A percentile compares a stretch with the other conserved stretches of the same genome.
Evolutionary conservation across 2,329 filamentous ascomycete genomes (phyloP).

Genomic region (Alternaria hordeiaustralica): DNA sequence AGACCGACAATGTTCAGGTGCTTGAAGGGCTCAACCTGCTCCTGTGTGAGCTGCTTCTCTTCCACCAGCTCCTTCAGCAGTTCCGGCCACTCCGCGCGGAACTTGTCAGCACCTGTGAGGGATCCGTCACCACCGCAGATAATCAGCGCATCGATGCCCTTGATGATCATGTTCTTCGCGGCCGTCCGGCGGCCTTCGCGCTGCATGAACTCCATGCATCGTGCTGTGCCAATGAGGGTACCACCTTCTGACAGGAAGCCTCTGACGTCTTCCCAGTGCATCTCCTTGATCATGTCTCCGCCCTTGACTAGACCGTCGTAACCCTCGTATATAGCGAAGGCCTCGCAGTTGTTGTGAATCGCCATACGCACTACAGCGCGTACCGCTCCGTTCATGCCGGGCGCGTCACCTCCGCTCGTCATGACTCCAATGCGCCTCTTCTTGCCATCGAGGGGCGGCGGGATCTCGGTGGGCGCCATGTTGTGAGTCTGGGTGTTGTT

Average conservation of each 20-base stretch:
- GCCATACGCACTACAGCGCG: slow-evolving; percentile 90
- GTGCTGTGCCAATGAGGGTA: slow-evolving; percentile 92
- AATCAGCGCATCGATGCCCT: slow-evolving; percentile 93
- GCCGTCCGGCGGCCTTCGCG: slow-evolving; percentile 81
- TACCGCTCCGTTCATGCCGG: slow-evolving; percentile 92
- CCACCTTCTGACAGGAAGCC: slow-evolving; percentile 94
- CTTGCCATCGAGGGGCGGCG: slow-evolving; percentile 52
- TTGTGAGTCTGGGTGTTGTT: slow-evolving; percentile 7
- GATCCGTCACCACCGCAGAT: slow-evolving; percentile 93
- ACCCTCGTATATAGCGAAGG: slow-evolving; percentile 75
- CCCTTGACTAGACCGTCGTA: slow-evolving; percentile 95
- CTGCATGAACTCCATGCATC: slow-evolving; percentile 92
- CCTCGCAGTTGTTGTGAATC: slow-evolving; percentile 71
- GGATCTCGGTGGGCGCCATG: slow-evolving; percentile 42
- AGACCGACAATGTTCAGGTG: slow-evolving; percentile 95
- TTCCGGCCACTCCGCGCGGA: slow-evolving; percentile 89
- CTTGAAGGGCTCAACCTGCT: slow-evolving; percentile 77
- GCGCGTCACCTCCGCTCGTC: slow-evolving; percentile 93
- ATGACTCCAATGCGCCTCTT: slow-evolving; percentile 81
- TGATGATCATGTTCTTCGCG: slow-evolving; percentile 91
- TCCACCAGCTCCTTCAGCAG: slow-evolving; percentile 84
- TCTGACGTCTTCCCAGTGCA: slow-evolving; percentile 92
- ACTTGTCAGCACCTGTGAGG: slow-evolving; percentile 92
- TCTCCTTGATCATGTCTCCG: slow-evolving; percentile 83
- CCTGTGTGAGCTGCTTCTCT: slow-evolving; percentile 71